These are phyloP conservation scores for Casuarina glauca DNA, from an alignment of 306 rosid genomes.

Conservation along the genomic window DNA sequence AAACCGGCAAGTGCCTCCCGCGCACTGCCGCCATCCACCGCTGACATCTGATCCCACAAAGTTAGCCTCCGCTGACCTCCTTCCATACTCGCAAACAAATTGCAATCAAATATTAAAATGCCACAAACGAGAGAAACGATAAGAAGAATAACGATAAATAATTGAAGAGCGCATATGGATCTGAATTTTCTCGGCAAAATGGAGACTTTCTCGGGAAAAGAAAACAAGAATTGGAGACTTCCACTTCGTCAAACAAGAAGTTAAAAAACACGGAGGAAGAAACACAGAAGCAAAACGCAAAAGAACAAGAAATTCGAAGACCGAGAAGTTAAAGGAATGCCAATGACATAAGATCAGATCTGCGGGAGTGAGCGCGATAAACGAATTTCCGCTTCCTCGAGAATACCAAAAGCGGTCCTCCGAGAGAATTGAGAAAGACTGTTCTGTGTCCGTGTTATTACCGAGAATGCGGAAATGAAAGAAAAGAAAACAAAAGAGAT, in stretches of 20 bases:
- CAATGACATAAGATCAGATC: not conserved
- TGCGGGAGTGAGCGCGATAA: not conserved
- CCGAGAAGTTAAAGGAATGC: not conserved
- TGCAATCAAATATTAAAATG: not conserved
- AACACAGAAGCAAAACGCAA: constrained; percentile 13
- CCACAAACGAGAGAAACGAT: not conserved
- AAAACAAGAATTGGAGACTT: constrained; percentile 4
- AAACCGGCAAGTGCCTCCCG: constrained; percentile 49
- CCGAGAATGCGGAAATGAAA: not conserved
- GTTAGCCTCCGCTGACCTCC: constrained; percentile 60
- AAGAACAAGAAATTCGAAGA: not conserved
- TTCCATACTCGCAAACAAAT: constrained; percentile 30
- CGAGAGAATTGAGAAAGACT: not conserved
- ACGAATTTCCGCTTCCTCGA: no score
- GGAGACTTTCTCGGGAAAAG: not conserved
- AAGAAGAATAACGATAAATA: not conserved
- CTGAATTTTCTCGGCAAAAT: constrained; percentile 12
- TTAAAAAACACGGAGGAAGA: not conserved
- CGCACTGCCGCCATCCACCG: constrained; percentile 39
- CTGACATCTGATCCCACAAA: constrained; percentile 77
- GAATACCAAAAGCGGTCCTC: no score
- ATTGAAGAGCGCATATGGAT: not conserved
- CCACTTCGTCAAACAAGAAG: not conserved
- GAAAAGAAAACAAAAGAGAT: not conserved
- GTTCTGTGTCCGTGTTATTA: no score